Evolutionary conservation across 140 eudicot species (phyloP).

Genomic region (Stevia rebaudiana): DNA sequence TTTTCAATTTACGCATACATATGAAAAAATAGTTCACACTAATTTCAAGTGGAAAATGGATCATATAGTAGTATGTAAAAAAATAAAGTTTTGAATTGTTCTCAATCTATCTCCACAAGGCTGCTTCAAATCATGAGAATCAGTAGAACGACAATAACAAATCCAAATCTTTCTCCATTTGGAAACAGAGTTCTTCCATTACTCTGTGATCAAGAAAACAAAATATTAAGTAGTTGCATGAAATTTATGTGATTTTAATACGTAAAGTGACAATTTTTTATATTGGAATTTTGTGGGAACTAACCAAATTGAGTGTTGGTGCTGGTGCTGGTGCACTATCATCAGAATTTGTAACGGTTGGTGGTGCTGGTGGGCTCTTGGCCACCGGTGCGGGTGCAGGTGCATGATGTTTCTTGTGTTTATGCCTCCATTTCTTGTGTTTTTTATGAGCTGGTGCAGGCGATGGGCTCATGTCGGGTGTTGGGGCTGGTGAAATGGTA

Average conservation of each 20-base stretch:
- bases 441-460: constrained; percentile 71
- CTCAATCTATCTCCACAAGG: background rate
- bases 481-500: constrained; percentile 43
- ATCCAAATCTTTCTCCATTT: constrained; percentile 41
- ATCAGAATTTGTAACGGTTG: constrained; percentile 41
- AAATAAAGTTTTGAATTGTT: background rate
- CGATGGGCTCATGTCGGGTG: constrained; percentile 45
- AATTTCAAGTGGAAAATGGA: constrained; percentile 14
- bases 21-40: constrained; percentile 16
- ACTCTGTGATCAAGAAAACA: constrained; percentile 43
- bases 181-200: constrained; percentile 41
- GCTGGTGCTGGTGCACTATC: constrained; percentile 80
- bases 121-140: constrained; percentile 34
- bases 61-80: too few species aligned
- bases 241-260: background rate
- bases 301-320: constrained; percentile 73
- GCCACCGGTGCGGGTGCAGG: constrained; percentile 84
- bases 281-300: background rate
- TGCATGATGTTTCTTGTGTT: constrained; percentile 76
- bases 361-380: constrained; percentile 87
- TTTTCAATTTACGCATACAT: constrained; percentile 13
- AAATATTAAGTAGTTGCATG: constrained; percentile 21
- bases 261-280: background rate
- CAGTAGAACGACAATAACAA: constrained; percentile 41
- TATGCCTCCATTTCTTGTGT: constrained; percentile 55